Percentiles rank a stretch among this genome's conserved stretches.
These are phyloP conservation scores for Neonectria neomacrospora DNA, from an alignment of 2,329 filamentous ascomycete genomes.

Conservation along the genomic window DNA sequence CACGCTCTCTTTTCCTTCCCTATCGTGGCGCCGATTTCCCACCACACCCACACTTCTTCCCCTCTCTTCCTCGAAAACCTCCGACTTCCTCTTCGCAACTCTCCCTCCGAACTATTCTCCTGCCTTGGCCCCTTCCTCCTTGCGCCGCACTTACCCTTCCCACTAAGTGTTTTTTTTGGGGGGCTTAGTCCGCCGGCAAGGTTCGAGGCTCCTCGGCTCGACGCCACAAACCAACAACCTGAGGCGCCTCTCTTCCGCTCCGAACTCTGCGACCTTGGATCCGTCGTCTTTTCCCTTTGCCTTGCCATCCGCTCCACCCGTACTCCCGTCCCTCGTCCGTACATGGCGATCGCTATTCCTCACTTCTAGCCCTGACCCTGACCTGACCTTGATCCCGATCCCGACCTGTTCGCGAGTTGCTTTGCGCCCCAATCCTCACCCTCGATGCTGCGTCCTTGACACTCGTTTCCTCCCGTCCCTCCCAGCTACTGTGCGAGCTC, in stretches of 20 bases:
- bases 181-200: conserved; percentile 41
- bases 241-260: conserved; percentile 26
- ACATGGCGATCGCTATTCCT: conserved; percentile 16
- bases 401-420: conserved; percentile 32
- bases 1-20: conserved; percentile 17
- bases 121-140: conserved; percentile 18
- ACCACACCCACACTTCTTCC: conserved; percentile 5
- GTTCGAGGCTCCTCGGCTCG: conserved; percentile 40
- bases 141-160: conserved; percentile 21
- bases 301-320: conserved; percentile 15
- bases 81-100: conserved; percentile 12
- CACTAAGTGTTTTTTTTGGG: conserved; percentile 37
- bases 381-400: conserved; percentile 25
- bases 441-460: conserved; percentile 43
- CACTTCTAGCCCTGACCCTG: conserved; percentile 17
- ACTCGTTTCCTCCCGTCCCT: conserved; percentile 35
- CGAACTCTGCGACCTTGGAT: conserved; percentile 21
- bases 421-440: conserved; percentile 17
- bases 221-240: conserved; percentile 43
- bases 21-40: conserved; percentile 19
- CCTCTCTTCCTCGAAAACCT: conserved; percentile 11
- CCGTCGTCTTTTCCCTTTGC: conserved; percentile 12
- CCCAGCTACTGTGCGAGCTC: conserved; percentile 24
- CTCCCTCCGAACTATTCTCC: conserved; percentile 17
- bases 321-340: conserved; percentile 22